Base-by-base conservation (phyloP, 2,329 filamentous ascomycete genomes). In the Cladosporium cucumerinum region DNA sequence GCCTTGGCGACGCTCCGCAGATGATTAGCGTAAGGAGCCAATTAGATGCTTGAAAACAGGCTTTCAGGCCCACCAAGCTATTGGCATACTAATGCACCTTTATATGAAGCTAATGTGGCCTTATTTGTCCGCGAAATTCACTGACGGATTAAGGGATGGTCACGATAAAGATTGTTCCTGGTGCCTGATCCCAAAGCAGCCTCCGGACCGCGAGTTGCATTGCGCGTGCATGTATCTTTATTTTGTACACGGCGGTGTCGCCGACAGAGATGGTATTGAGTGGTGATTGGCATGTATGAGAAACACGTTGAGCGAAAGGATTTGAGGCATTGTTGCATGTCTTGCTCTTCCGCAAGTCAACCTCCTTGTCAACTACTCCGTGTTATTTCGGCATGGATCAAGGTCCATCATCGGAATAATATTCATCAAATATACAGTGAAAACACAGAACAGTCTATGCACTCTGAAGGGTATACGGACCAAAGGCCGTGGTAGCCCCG, bases 101-200 rank as follows among this genome's bases (percentile, higher is more conserved):
- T n/a, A n/a, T n/a, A n/a, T n/a, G n/a, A n/a, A n/a, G n/a, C n/a
- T n/a, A n/a, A n/a, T n/a, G n/a, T n/a, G n/a, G n/a, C n/a, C n/a
- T n/a, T n/a, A n/a, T n/a, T n/a, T n/a, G n/a, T n/a, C n/a, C n/a
- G n/a, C n/a, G n/a, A n/a, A n/a, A n/a, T n/a, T n/a, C n/a, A n/a
- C n/a, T n/a, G n/a, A n/a, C n/a, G n/a, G n/a, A n/a, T n/a, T n/a
- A n/a, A n/a, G n/a, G n/a, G n/a, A n/a, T 46, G 39, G 39, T 25
- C n/a, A 60, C 36, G 39, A 32, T 12, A n/a, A 49, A n/a, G 46
- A 36, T 51, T 23, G 25, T 49, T 28, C 59, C 48, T 34, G 43
- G 59, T 61, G 59, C 46, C 59, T 61, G 59, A 51, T 52, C 46
- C 59, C 46, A 39, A 61, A 61, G 46, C 30, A 57, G 30, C 30